Evolutionary conservation across 495 filamentous ascomycete genomes (phyloP).

Genomic region (Talaromyces wortmannii): DNA sequence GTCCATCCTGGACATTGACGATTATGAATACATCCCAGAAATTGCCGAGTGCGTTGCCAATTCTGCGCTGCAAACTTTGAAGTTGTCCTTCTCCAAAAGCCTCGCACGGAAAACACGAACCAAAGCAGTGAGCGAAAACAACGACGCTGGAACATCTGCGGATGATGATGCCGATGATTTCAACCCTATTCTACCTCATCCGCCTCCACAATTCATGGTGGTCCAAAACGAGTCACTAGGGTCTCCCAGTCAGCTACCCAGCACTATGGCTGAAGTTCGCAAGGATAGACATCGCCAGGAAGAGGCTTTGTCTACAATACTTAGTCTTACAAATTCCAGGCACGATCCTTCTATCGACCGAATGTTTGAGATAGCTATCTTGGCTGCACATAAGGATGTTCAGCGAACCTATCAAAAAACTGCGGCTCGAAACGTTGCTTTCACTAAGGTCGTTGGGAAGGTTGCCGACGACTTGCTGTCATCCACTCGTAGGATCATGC

Average conservation of each 20-base stretch:
- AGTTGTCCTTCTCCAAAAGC: constrained; percentile 49
- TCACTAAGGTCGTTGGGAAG: constrained; percentile 32
- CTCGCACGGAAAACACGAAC: constrained; percentile 46
- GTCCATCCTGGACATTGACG: constrained; percentile 50
- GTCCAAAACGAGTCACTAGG: not conserved
- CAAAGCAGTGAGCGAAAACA: constrained; percentile 31
- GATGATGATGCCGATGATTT: constrained; percentile 29
- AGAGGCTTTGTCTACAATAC: constrained; percentile 43
- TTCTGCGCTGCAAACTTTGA: constrained; percentile 44
- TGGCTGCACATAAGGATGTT: constrained; percentile 8
- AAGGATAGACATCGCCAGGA: constrained; percentile 49
- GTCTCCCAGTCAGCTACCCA: constrained; percentile 2
- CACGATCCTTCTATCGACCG: not conserved
- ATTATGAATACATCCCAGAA: constrained; percentile 46
- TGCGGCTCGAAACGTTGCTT: constrained; percentile 21
- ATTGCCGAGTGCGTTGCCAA: constrained; percentile 44
- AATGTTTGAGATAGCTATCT: constrained; percentile 12
- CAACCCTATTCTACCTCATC: not conserved
- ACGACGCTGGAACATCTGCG: constrained; percentile 41
- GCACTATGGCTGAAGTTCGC: constrained; percentile 19
- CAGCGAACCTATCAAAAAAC: not conserved
- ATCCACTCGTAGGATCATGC: constrained; percentile 7
- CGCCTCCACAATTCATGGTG: not conserved
- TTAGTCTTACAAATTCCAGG: constrained; percentile 33
- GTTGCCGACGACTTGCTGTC: constrained; percentile 17